A percentile compares a stretch with the other conserved stretches of the same genome.
Evolutionary conservation across 2,329 filamentous ascomycete species (phyloP).

Genomic region (Lachnellula cervina): DNA sequence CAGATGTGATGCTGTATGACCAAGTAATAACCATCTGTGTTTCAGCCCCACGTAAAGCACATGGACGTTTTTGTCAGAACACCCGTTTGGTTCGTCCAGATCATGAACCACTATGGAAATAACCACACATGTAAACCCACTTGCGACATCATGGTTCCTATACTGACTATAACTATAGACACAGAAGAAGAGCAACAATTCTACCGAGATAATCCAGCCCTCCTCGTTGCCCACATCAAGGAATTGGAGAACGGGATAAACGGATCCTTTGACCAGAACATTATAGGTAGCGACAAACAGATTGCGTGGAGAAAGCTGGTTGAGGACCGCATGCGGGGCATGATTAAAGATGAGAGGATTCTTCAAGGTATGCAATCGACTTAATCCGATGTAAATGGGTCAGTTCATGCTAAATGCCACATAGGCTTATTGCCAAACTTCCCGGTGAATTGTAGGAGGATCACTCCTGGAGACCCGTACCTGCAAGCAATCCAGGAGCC

Average conservation of each 20-base stretch:
- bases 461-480: constrained; percentile 38
- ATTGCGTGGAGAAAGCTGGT: constrained; percentile 35
- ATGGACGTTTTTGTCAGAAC: constrained; percentile 47
- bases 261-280: constrained; percentile 42
- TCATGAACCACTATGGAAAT: constrained; percentile 41
- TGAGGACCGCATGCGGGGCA: constrained; percentile 41
- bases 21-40: too few relatives aligned
- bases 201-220: constrained; percentile 38
- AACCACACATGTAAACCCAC: constrained; percentile 32
- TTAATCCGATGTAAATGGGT: too few relatives aligned
- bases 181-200: constrained; percentile 37
- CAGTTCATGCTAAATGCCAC: too few relatives aligned
- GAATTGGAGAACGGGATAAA: constrained; percentile 38
- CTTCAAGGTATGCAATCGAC: constrained; percentile 28
- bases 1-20: too few relatives aligned
- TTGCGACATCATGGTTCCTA: too few relatives aligned
- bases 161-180: constrained; percentile 26
- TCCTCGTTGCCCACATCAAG: constrained; percentile 23
- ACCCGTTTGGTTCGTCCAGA: constrained; percentile 43
- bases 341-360: constrained; percentile 46
- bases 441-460: constrained; percentile 38
- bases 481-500: constrained; percentile 29
- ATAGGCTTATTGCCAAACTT: constrained; percentile 34
- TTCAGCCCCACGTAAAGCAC: constrained; percentile 38
- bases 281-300: constrained; percentile 38